Percentiles rank a stretch among this genome's conserved stretches.
Conservation (phyloP, 2,329 filamentous ascomycete species). For the Chaetomiaceae sp. region DNA sequence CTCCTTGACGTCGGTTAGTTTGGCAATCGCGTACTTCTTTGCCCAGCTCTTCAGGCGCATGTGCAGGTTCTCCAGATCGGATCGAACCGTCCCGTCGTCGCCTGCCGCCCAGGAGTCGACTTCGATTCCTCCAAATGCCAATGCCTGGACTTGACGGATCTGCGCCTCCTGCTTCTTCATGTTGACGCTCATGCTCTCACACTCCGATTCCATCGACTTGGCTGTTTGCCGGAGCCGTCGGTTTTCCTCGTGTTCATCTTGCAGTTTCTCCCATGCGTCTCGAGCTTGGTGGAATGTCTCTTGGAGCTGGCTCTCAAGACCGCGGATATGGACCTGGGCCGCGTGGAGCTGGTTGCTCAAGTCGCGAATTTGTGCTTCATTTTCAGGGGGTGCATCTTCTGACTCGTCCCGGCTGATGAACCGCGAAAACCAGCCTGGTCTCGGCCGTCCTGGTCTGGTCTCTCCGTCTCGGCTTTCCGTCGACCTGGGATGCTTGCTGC, state of each 20-base stretch:
- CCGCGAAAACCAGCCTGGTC: neutral
- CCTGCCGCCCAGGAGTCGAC: conserved; percentile 7
- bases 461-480: neutral
- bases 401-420: neutral
- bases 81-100: conserved; percentile 6
- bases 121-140: conserved; percentile 6
- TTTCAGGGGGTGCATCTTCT: neutral
- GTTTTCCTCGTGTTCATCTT: neutral
- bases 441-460: neutral
- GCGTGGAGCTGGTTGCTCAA: neutral
- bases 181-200: conserved; percentile 1
- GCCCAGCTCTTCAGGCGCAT: conserved; percentile 7
- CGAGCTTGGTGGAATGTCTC: neutral
- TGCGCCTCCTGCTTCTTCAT: conserved; percentile 4
- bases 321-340: neutral
- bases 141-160: conserved; percentile 8
- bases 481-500: neutral
- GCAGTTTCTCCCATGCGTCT: neutral
- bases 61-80: conserved; percentile 11
- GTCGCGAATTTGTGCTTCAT: neutral
- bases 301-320: neutral
- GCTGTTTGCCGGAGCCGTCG: neutral
- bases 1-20: neutral
- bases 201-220: neutral
- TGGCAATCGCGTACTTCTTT: conserved; percentile 3